Evolutionary conservation across 345 rosid genomes (phyloP), one percentile per base, ranked within the genome.

Genomic region (Lumnitzera littorea): DNA sequence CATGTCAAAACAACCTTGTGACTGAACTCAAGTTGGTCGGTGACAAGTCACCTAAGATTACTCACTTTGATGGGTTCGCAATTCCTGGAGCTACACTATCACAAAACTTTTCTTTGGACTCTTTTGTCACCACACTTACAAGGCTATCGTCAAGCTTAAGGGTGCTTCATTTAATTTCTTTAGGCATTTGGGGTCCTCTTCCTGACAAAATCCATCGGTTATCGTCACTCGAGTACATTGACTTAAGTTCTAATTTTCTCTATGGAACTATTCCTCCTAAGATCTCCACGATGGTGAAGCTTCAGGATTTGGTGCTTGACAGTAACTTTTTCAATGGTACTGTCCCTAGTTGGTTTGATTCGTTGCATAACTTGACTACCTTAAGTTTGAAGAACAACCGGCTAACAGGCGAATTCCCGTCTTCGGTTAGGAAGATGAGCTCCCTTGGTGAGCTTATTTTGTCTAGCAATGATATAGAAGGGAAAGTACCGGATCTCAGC

Each of bases 141-240:
- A 79, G 91, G 71, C 71, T 87, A 12, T 79, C 43, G 7, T 9
- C 64, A 49, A 69, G 76, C 51, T 77, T 87, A 60, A 81, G 76
- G 67, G 84, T 78, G 53, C 89, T 87, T 61, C 74, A 79, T 62
- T 70, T 87, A 50, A 61, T 80, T 55, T 82, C 87, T 64, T 48
- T 84, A 54, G 95, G 95, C 46, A 82, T 87, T 49, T 87, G 95
- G 95, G 95, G 95, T 43, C 75, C 84, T 24, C 81, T 84, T 46
- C 89, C 89, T 13, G 87, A 79, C 74, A 87, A 87, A 59, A 84
- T 87, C 55, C 88, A 81, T 66, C 46, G 95, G 55, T 60, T 87
- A 58, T 66, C 68, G 59, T 71, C 82, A n/a, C 85, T 87, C n/a
- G 87, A 84, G 56, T 69, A 70, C 53, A 69, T 87, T 74, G 91